A percentile compares a stretch with the other conserved stretches of the same genome.
phyloP scores from a whole-genome alignment of 2,329 filamentous ascomycete genomes.

The Allantophomopsis cytisporea region DNA sequence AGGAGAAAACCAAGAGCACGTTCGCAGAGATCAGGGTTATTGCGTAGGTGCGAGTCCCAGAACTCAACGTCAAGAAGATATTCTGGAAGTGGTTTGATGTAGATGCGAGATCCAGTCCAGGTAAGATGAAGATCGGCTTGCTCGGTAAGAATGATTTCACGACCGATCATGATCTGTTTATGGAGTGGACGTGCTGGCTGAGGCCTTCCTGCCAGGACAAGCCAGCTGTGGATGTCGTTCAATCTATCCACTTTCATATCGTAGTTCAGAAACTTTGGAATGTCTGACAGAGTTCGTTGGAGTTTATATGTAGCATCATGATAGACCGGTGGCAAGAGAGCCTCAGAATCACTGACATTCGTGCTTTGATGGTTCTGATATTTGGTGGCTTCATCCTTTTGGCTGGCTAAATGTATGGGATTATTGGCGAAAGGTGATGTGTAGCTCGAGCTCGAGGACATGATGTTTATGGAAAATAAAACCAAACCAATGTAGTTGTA shows the following conservation, averaged over 20 bases:
- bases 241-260: slow-evolving; percentile 1
- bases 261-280: not conserved
- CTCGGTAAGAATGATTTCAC: slow-evolving; percentile 20
- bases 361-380: no score
- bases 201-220: slow-evolving; percentile 6
- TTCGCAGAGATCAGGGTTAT: slow-evolving; percentile 1
- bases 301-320: no score
- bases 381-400: no score
- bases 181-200: slow-evolving; percentile 13
- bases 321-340: no score
- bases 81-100: slow-evolving; percentile 19
- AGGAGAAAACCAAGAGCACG: slow-evolving; percentile 18
- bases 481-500: no score
- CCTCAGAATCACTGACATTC: no score
- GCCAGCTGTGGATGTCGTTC: slow-evolving; percentile 2
- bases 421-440: no score
- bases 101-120: slow-evolving; percentile 15
- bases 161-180: slow-evolving; percentile 14
- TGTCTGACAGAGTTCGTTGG: not conserved
- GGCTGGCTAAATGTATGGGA: no score
- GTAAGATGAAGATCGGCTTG: slow-evolving; percentile 21
- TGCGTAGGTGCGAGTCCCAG: slow-evolving; percentile 9
- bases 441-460: no score
- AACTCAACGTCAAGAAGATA: slow-evolving; percentile 15
- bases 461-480: no score